Conservation (phyloP, 1,284 basidiomycete genomes). For the Coniferiporia weirii region DNA sequence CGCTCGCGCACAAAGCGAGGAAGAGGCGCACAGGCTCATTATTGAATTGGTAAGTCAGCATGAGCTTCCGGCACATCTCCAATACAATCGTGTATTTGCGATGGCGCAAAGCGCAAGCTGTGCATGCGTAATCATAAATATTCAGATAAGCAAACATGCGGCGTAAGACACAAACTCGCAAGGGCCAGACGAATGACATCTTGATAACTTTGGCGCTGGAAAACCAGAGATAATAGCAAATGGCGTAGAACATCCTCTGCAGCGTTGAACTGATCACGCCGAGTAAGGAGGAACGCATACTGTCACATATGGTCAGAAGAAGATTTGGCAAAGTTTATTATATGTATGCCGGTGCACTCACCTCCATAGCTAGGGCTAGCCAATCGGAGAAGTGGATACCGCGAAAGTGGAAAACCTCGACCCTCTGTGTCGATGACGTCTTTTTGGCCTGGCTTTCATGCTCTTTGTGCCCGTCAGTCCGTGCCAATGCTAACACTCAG, state of each 20-base stretch:
- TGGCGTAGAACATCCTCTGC: conserved; percentile 81
- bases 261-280: conserved; percentile 56
- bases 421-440: conserved; percentile 24
- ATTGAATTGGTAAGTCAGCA: conserved; percentile 69
- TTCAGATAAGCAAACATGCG: neutral
- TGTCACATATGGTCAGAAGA: conserved; percentile 29
- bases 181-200: conserved; percentile 68
- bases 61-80: conserved; percentile 70
- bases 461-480: conserved; percentile 12
- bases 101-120: conserved; percentile 68
- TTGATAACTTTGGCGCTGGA: conserved; percentile 60
- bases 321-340: conserved; percentile 18
- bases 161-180: conserved; percentile 49
- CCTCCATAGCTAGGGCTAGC: conserved; percentile 83
- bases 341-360: conserved; percentile 25
- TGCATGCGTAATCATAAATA: neutral
- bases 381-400: conserved; percentile 84
- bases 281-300: conserved; percentile 82
- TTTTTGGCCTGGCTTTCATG: conserved; percentile 34
- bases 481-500: neutral
- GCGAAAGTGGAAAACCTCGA: conserved; percentile 62
- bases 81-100: conserved; percentile 55
- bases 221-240: conserved; percentile 72
- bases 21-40: conserved; percentile 79
- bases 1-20: conserved; percentile 63